Evolutionary conservation across 306 rosid species (phyloP).

Genomic region (Alnus rubra): DNA sequence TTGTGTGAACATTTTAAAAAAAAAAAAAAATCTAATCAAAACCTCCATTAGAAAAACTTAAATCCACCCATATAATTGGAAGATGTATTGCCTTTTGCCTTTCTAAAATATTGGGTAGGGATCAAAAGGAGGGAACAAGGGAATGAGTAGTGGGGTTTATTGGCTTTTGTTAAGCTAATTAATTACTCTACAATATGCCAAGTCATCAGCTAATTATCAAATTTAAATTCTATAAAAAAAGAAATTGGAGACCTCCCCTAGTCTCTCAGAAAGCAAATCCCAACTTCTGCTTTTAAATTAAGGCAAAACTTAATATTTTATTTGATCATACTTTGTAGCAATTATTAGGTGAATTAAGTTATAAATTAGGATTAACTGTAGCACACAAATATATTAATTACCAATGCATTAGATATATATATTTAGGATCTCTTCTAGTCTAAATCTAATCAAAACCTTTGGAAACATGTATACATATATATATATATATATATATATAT

Average conservation of each 20-base stretch:
- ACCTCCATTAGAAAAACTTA: background rate
- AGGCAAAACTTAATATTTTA: background rate
- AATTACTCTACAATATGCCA: background rate
- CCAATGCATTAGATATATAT: constrained; percentile 7
- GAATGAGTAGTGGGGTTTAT: background rate
- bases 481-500: constrained; percentile 28
- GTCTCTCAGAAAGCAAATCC: background rate
- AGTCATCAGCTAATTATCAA: background rate
- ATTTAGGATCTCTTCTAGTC: constrained; percentile 27
- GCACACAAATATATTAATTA: constrained; percentile 8
- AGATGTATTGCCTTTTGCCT: background rate
- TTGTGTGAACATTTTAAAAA: too few species aligned
- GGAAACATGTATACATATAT: constrained; percentile 30
- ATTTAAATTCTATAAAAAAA: background rate
- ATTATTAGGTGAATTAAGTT: constrained; percentile 31
- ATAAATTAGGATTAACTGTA: background rate
- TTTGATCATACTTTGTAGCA: constrained; percentile 16
- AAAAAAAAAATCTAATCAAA: background rate
- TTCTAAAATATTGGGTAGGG: constrained; percentile 3
- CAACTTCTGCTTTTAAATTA: background rate
- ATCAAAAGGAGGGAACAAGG: background rate
- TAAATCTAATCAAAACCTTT: constrained; percentile 32
- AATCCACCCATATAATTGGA: background rate
- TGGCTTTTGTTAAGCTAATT: too few species aligned
- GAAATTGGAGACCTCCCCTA: background rate